These are phyloP conservation scores for Cryoendolithus antarcticus DNA, from an alignment of 2,329 filamentous ascomycete genomes.

Conservation along the genomic window DNA sequence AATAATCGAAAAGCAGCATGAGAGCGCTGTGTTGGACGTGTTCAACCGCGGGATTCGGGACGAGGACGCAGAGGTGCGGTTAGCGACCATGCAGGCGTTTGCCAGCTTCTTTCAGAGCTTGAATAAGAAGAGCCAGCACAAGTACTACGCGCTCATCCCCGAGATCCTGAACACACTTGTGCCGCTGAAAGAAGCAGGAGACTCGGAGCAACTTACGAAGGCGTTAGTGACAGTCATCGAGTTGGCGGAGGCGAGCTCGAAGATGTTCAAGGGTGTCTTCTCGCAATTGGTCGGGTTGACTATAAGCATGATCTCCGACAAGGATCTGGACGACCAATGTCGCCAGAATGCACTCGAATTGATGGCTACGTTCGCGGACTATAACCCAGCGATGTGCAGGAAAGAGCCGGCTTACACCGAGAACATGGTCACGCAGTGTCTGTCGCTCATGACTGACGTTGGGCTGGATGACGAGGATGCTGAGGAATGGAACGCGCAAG, in stretches of 20 bases:
- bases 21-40: conserved; percentile 75
- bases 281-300: conserved; percentile 85
- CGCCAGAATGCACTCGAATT: conserved; percentile 92
- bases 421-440: conserved; percentile 96
- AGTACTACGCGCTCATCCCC: conserved; percentile 77
- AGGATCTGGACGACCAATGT: conserved; percentile 79
- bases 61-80: conserved; percentile 70
- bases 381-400: conserved; percentile 84
- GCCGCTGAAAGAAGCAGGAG: conserved; percentile 79
- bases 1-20: conserved; percentile 92
- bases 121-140: conserved; percentile 72
- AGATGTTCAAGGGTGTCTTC: conserved; percentile 97
- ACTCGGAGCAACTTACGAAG: conserved; percentile 83
- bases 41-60: conserved; percentile 92
- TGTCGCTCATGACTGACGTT: conserved; percentile 96
- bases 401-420: conserved; percentile 85
- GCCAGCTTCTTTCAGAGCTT: conserved; percentile 89
- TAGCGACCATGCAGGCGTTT: conserved; percentile 94
- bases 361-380: conserved; percentile 96
- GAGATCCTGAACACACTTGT: conserved; percentile 90
- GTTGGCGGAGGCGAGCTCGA: conserved; percentile 78
- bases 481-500: conserved; percentile 79
- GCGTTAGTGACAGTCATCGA: conserved; percentile 87
- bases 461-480: conserved; percentile 91
- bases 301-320: conserved; percentile 87